Evolutionary conservation across 2,329 filamentous ascomycete genomes (phyloP).

Genomic region (Exophiala sp.): DNA sequence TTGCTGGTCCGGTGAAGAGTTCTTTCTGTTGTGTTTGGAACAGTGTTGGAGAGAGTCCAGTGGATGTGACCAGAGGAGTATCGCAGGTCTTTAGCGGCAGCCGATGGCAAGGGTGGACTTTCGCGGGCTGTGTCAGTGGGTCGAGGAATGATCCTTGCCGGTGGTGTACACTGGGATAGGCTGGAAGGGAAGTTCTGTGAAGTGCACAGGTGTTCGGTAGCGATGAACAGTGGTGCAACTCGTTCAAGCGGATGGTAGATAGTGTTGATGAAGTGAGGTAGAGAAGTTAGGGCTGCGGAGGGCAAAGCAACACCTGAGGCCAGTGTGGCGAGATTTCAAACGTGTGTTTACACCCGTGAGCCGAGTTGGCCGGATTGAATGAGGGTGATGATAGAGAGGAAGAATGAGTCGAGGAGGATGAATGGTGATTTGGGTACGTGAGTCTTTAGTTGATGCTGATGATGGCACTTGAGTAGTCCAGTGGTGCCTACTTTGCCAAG

Average conservation of each 20-base stretch:
- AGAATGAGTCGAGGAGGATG: constrained; percentile 3
- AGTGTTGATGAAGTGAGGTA: constrained; percentile 7
- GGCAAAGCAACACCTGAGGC: constrained; percentile 20
- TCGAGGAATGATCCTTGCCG: neutral
- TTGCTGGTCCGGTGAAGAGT: neutral
- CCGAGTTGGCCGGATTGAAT: constrained; percentile 8
- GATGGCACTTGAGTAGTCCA: constrained; percentile 11
- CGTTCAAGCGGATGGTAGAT: neutral
- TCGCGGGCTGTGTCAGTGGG: constrained; percentile 1
- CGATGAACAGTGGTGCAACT: constrained; percentile 8
- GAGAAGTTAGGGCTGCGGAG: constrained; percentile 1
- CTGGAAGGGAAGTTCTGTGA: neutral
- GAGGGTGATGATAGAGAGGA: constrained; percentile 2
- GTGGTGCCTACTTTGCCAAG: constrained; percentile 18
- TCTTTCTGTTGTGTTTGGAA: neutral
- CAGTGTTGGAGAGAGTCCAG: neutral
- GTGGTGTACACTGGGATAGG: neutral
- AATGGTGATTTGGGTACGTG: constrained; percentile 1
- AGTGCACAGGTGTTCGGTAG: constrained; percentile 17
- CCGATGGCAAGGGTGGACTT: neutral
- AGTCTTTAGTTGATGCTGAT: constrained; percentile 6
- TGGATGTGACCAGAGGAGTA: neutral
- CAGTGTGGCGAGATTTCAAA: constrained; percentile 20
- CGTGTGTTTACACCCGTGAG: neutral
- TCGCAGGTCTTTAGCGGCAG: neutral